Conservation (phyloP, 208 protist genomes). For the Trypanosomatidae sp. region DNA sequence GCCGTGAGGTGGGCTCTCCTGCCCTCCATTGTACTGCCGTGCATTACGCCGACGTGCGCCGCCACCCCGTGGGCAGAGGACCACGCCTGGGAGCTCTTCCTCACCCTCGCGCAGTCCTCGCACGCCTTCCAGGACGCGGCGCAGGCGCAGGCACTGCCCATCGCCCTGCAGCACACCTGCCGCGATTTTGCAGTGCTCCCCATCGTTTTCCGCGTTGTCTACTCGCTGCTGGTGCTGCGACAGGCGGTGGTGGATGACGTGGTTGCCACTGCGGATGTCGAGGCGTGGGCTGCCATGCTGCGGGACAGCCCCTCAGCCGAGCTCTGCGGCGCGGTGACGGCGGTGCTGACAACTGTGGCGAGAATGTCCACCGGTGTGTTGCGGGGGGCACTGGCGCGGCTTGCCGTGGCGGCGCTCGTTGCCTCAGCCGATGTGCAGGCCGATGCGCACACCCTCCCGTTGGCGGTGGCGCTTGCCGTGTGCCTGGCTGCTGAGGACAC, state of each 20-base stretch:
- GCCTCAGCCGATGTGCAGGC: conserved; percentile 45
- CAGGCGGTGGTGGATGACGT: conserved; percentile 26
- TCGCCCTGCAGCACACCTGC: conserved; percentile 44
- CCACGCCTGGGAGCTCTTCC: conserved; percentile 75
- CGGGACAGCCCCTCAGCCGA: conserved; percentile 32
- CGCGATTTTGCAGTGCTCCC: conserved; percentile 59
- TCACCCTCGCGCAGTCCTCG: conserved; percentile 45
- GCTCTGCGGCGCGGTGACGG: conserved; percentile 29
- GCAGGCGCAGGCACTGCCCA: conserved; percentile 38
- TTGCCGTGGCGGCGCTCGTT: conserved; percentile 13
- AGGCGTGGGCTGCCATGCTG: conserved; percentile 32
- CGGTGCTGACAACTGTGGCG: conserved; percentile 30
- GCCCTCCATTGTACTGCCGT: conserved; percentile 45
- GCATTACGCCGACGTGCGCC: conserved; percentile 35
- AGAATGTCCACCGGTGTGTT: conserved; percentile 24
- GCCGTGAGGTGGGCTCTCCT: conserved; percentile 53
- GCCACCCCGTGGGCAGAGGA: conserved; percentile 77
- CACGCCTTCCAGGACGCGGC: conserved; percentile 14
- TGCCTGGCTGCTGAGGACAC: conserved; percentile 4
- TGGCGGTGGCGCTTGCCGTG: conserved; percentile 13
- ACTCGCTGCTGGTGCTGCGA: conserved; percentile 52
- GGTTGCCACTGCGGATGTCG: conserved; percentile 17
- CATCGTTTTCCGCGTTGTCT: conserved; percentile 42
- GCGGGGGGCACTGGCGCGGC: conserved; percentile 19
- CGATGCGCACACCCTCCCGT: conserved; percentile 21